Conservation (phyloP, 2,329 filamentous ascomycete species). For the Acephala macrosclerotiorum region DNA sequence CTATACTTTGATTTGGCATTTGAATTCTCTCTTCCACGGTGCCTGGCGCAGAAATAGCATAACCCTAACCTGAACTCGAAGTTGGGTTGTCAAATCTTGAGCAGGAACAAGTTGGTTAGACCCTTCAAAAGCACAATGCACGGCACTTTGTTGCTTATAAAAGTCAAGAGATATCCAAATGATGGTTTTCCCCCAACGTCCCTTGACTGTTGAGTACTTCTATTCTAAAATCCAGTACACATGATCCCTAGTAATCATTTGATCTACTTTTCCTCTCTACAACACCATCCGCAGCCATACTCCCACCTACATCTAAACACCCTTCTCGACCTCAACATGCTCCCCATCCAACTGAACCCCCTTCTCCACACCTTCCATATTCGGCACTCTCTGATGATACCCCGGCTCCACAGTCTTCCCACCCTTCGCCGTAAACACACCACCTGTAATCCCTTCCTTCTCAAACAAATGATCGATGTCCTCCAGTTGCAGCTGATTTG, state of each 20-base stretch:
- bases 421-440: constrained; percentile 43
- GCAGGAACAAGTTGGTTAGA: background rate
- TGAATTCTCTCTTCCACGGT: background rate
- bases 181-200: too few species aligned
- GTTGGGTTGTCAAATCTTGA: background rate
- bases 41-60: background rate
- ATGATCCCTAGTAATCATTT: too few species aligned
- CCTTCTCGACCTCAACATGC: constrained; percentile 14
- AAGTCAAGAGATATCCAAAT: too few species aligned
- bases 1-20: background rate
- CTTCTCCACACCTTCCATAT: constrained; percentile 12
- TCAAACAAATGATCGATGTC: constrained; percentile 53
- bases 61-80: background rate
- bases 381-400: constrained; percentile 17
- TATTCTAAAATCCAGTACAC: too few species aligned
- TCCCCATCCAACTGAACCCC: constrained; percentile 9
- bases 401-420: constrained; percentile 34
- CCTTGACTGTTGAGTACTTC: too few species aligned
- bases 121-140: background rate
- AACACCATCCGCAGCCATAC: too few species aligned
- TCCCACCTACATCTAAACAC: background rate
- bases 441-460: constrained; percentile 47
- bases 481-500: constrained; percentile 52
- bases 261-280: too few species aligned
- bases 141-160: background rate